Conservation (phyloP, 768 basidiomycete genomes). For the Exidia glandulosa region DNA sequence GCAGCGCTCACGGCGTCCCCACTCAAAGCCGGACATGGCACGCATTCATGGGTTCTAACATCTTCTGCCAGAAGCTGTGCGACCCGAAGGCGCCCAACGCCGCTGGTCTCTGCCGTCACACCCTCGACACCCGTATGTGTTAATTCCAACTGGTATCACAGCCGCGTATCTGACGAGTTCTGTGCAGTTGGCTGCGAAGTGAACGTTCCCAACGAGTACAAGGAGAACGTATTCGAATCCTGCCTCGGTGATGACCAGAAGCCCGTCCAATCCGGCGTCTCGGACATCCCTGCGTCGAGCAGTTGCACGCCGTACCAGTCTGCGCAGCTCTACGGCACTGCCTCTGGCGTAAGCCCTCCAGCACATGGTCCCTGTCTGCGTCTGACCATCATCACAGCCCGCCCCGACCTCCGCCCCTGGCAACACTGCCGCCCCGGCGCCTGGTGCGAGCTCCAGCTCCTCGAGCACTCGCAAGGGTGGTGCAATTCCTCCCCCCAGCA, state of each 20-base stretch:
- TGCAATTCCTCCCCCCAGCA: neutral
- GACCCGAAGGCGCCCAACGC: conserved; percentile 8
- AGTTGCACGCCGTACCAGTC: neutral
- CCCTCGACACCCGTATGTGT: conserved; percentile 23
- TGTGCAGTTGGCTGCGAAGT: conserved; percentile 46
- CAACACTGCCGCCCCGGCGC: neutral
- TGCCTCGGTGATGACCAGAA: conserved; percentile 57
- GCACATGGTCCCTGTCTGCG: neutral
- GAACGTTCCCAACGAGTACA: conserved; percentile 58
- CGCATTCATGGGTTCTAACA: conserved; percentile 24
- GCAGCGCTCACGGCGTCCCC: conserved; percentile 28
- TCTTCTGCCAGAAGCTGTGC: conserved; percentile 11
- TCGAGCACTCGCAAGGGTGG: neutral
- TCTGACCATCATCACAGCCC: neutral
- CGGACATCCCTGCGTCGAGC: neutral
- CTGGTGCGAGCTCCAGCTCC: neutral
- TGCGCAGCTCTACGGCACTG: neutral
- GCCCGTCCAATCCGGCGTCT: neutral
- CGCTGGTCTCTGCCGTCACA: conserved; percentile 8
- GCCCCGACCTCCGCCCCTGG: neutral
- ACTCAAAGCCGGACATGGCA: conserved; percentile 12
- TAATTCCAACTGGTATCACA: neutral
- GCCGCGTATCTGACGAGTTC: neutral
- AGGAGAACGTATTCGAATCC: conserved; percentile 46
- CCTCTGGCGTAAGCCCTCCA: neutral